A percentile compares a stretch with the other conserved stretches of the same genome.
Conservation (phyloP, 441 rosid species). For the Raphanus hybrid region DNA sequence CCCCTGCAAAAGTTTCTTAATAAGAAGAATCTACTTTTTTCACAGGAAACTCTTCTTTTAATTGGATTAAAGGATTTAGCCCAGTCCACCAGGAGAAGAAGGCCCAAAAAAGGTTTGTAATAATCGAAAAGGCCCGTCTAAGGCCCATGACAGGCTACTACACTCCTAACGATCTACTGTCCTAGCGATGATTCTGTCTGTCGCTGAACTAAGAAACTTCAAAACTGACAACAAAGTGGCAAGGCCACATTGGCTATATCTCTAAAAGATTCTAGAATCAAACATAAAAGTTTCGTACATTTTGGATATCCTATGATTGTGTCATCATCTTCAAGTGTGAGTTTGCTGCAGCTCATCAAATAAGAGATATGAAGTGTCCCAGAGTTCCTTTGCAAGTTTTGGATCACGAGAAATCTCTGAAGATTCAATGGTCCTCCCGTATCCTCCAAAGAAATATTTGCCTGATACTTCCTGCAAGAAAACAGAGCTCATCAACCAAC, state of each 20-base stretch:
- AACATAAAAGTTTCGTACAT: conserved; percentile 6
- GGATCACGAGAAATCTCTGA: conserved; percentile 54
- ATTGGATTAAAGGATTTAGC: background rate
- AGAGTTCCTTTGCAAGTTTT: conserved; percentile 65
- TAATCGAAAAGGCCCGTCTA: background rate
- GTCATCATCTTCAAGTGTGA: conserved; percentile 15
- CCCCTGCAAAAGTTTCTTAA: background rate
- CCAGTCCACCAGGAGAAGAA: conserved; percentile 4
- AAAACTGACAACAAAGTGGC: background rate
- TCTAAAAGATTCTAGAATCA: background rate
- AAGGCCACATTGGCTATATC: background rate
- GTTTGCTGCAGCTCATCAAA: conserved; percentile 46
- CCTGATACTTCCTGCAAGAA: conserved; percentile 70
- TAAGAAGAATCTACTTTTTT: conserved; percentile 11
- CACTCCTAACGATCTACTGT: background rate
- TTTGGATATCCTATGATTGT: background rate
- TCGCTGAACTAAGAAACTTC: background rate
- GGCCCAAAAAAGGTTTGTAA: background rate
- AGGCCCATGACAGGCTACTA: background rate
- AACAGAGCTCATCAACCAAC: conserved; percentile 24
- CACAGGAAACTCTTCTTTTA: background rate
- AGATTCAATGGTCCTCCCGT: conserved; percentile 65
- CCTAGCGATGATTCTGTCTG: background rate
- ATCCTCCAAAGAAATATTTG: conserved; percentile 80
- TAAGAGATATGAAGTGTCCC: conserved; percentile 63